Base-by-base conservation (phyloP, 805 yeast species). In the Jamesozyma piceae region DNA sequence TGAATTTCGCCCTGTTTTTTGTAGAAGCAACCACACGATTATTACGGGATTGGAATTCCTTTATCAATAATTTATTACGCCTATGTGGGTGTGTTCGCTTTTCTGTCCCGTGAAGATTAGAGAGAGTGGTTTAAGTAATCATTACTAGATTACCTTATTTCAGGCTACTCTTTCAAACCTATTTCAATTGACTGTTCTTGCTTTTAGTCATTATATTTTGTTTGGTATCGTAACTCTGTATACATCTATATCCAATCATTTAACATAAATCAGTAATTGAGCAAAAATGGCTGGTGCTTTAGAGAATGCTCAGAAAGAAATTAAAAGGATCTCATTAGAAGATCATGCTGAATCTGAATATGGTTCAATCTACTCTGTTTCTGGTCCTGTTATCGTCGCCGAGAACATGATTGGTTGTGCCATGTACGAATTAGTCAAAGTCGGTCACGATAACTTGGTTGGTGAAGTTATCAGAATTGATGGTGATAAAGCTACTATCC, bases 391-490 rank as follows among this genome's bases (percentile, higher is more conserved):
- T 56, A 83, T 92, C 42, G 81, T 92, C 38, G 98, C 98, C 39
- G 97, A 92, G 68, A 83, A 92, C 72, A 88, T 92, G 97, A 85
- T 89, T 68, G 99, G 99, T 50, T 87, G 97, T 78, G 97, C 97
- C 57, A 92, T 92, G 99, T 90, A 92, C 75, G 99, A 92, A 66
- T 75, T 92, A 67, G 99, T 90, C 60, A 88, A 82, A 66, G 98
- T 92, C 51, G 97, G 99, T 55, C 97, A 92, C 66, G 95, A 86
- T 56, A 86, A 77, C 65, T 77, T 92, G 63, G 97, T 92, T 38
- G 99, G 99, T 65, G 99, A 92, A 69, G 97, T 92, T 52, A 92
- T 92, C 66, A 82, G 98, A 74, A 90, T 92, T 53, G 92, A 80
- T 60, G 94, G 80, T 50, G 98, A 92, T 64, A 90, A 89, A 69